Conservation (phyloP, 1,284 basidiomycete species). For the Sporisorium exsertum region DNA sequence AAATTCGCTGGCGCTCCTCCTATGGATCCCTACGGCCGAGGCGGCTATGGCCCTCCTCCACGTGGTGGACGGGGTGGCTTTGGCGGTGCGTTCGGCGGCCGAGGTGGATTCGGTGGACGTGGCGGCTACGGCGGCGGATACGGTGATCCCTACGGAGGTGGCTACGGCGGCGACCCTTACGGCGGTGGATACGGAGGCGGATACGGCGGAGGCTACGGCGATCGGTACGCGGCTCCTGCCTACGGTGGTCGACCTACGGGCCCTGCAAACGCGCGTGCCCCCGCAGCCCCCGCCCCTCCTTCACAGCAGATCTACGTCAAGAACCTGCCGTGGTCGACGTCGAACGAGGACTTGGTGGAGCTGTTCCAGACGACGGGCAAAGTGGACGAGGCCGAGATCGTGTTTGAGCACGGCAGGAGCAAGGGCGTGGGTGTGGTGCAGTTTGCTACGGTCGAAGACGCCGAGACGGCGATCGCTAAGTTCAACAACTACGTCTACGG, state of each 20-base stretch:
- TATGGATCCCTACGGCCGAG: conserved; percentile 57
- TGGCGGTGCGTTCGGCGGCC: conserved; percentile 73
- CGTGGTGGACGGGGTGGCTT: conserved; percentile 72
- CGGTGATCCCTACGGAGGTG: conserved; percentile 34
- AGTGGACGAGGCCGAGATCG: conserved; percentile 91
- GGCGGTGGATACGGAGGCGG: conserved; percentile 24
- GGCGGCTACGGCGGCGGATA: conserved; percentile 70
- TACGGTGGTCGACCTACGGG: conserved; percentile 27
- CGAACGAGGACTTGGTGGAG: conserved; percentile 98
- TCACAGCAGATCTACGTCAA: conserved; percentile 97
- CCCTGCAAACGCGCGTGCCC: conserved; percentile 13
- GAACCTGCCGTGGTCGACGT: conserved; percentile 97
- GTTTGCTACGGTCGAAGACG: conserved; percentile 87
- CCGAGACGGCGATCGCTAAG: conserved; percentile 84
- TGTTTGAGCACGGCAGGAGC: conserved; percentile 88
- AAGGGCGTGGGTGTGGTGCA: conserved; percentile 96
- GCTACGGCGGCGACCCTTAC: conserved; percentile 21
- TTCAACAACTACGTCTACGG: conserved; percentile 65
- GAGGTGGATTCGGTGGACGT: conserved; percentile 76
- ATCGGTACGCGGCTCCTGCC: conserved; percentile 15
- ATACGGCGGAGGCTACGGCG: conserved; percentile 35
- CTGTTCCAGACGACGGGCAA: conserved; percentile 96
- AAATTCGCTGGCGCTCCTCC: conserved; percentile 79
- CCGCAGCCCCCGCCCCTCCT: conserved; percentile 75
- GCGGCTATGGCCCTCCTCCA: conserved; percentile 75